Evolutionary conservation across 257 asterid genomes (phyloP).

Genomic region (Nicotiana obtusifolia): DNA sequence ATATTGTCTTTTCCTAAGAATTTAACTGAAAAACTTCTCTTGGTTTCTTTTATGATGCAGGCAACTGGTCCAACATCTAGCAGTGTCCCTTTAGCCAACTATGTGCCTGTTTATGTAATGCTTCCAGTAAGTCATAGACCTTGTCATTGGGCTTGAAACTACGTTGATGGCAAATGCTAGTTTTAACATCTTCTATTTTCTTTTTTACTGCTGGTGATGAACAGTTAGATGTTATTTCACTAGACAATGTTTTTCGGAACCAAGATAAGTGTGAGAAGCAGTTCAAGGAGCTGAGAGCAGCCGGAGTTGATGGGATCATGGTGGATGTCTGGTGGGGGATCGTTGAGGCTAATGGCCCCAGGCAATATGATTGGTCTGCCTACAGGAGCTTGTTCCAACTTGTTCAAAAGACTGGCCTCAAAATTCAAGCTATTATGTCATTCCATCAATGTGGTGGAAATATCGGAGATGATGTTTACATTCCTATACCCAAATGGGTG

Average conservation of each 20-base stretch:
- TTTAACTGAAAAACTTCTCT: background rate
- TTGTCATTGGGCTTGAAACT: background rate
- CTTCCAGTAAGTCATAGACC: constrained; percentile 43
- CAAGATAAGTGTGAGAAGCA: constrained; percentile 48
- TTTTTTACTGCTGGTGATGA: constrained; percentile 2
- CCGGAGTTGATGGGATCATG: constrained; percentile 80
- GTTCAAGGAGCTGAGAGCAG: constrained; percentile 43
- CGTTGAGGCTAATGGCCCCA: constrained; percentile 53
- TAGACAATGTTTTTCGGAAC: constrained; percentile 43
- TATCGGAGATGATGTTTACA: constrained; percentile 57
- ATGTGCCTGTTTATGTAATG: constrained; percentile 72
- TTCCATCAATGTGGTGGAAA: constrained; percentile 94
- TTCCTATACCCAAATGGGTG: constrained; percentile 70
- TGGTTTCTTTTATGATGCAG: constrained; percentile 17
- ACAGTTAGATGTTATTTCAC: constrained; percentile 59
- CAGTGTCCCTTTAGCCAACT: constrained; percentile 31
- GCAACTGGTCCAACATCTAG: constrained; percentile 12
- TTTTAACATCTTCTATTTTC: background rate
- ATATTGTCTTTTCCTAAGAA: background rate
- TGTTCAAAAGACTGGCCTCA: constrained; percentile 44
- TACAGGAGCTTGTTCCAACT: constrained; percentile 52
- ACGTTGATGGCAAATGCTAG: background rate
- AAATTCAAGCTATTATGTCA: constrained; percentile 76
- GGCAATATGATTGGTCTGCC: constrained; percentile 62
- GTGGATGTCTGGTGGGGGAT: constrained; percentile 97